Conservation (phyloP, 345 rosid species). For the Camelina neglecta region DNA sequence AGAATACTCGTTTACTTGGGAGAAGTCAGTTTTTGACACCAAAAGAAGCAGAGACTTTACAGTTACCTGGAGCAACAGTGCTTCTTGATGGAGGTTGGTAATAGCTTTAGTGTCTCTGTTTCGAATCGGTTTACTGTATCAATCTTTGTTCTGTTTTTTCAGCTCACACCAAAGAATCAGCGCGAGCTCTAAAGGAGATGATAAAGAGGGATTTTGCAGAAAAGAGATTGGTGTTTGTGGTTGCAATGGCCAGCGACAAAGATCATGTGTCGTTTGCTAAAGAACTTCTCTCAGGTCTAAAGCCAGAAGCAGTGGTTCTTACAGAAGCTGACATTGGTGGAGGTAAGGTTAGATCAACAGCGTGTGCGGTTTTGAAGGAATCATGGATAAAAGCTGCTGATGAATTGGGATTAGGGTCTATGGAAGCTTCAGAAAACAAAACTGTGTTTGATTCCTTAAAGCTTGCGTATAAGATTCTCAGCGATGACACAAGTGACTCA, state of each 20-base stretch:
- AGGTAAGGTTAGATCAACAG: constrained; percentile 64
- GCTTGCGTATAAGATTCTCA: constrained; percentile 35
- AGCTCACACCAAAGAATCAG: constrained; percentile 98
- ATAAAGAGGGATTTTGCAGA: constrained; percentile 60
- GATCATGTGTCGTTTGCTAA: constrained; percentile 84
- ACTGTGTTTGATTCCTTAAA: constrained; percentile 25
- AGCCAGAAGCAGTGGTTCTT: constrained; percentile 62
- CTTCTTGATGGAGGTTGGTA: constrained; percentile 85
- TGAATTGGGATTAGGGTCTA: constrained; percentile 50
- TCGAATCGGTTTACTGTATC: background rate
- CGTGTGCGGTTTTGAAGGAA: constrained; percentile 57
- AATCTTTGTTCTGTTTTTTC: constrained; percentile 37
- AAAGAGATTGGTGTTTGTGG: constrained; percentile 59
- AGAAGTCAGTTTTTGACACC: constrained; percentile 78
- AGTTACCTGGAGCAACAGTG: constrained; percentile 66
- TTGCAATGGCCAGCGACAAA: constrained; percentile 94
- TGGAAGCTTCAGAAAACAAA: constrained; percentile 32
- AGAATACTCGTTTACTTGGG: constrained; percentile 74
- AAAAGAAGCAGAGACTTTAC: constrained; percentile 64
- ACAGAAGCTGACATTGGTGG: constrained; percentile 83
- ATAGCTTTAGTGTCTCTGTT: background rate
- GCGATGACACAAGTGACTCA: background rate
- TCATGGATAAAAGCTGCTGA: constrained; percentile 68
- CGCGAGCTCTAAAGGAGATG: constrained; percentile 68
- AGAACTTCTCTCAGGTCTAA: constrained; percentile 67